Percentiles rank a stretch among this genome's conserved stretches.
Evolutionary conservation across 2,329 filamentous ascomycete genomes (phyloP).

Genomic region (Achaetomium macrosporum): DNA sequence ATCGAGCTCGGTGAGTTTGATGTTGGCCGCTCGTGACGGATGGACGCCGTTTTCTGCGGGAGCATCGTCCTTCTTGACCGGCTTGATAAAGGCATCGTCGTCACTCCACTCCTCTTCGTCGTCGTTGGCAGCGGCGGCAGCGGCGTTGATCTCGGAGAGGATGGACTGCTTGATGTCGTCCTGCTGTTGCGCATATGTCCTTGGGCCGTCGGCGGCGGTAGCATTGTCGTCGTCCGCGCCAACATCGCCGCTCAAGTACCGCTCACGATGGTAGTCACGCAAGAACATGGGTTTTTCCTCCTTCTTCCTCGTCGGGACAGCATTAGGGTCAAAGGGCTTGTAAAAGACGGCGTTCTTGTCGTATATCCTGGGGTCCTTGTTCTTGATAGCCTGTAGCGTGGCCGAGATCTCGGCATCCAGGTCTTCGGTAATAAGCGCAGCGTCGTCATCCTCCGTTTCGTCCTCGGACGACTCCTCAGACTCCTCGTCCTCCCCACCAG

Average conservation of each 20-base stretch:
- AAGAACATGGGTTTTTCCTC: slow-evolving; percentile 82
- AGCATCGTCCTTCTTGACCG: slow-evolving; percentile 48
- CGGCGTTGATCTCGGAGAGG: slow-evolving; percentile 72
- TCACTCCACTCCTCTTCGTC: slow-evolving; percentile 49
- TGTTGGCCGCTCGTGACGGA: slow-evolving; percentile 44
- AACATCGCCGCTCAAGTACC: slow-evolving; percentile 67
- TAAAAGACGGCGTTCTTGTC: slow-evolving; percentile 77
- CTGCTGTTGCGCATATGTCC: slow-evolving; percentile 85
- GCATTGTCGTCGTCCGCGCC: slow-evolving; percentile 51
- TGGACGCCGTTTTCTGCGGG: slow-evolving; percentile 45
- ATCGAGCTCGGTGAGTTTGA: slow-evolving; percentile 54
- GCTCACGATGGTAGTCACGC: slow-evolving; percentile 86
- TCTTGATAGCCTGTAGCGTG: slow-evolving; percentile 79
- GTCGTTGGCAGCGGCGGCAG: slow-evolving; percentile 38
- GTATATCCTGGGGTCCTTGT: slow-evolving; percentile 88
- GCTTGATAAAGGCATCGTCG: slow-evolving; percentile 71
- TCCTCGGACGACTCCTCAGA: slow-evolving; percentile 57
- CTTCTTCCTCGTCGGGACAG: slow-evolving; percentile 39
- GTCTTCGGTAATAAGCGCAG: slow-evolving; percentile 75
- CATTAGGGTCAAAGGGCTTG: slow-evolving; percentile 51
- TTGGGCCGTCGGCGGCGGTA: slow-evolving; percentile 37
- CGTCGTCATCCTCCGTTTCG: slow-evolving; percentile 86
- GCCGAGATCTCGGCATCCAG: slow-evolving; percentile 83
- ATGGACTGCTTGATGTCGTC: slow-evolving; percentile 73
- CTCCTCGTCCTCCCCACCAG: slow-evolving; percentile 44